Base-by-base conservation (phyloP, 1,139 yeast genomes). In the Saccharomyces hybrid region DNA sequence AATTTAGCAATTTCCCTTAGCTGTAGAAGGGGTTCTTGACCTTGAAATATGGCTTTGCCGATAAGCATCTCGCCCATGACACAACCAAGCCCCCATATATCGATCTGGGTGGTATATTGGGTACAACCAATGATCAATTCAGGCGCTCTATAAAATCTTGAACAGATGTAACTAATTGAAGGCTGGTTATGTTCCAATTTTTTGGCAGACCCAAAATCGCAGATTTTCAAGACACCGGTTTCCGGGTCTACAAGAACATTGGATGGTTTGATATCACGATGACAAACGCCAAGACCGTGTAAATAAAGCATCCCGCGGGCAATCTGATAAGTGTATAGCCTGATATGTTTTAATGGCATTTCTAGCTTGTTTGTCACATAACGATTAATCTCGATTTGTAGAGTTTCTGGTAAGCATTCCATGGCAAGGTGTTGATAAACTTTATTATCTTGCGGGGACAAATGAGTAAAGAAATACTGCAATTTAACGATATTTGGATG, bases 41-140 rank as follows among this genome's bases (percentile, higher is more conserved):
- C 95, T 72, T 86, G 93, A 73, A 87, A 87, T 25, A 87, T 84
- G 3, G 93, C 89, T 67, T 82, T 84, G 32, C 93, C 91, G 64
- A 86, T 76, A 60, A 85, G 78, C 91, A 87, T 86, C 70, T 87
- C 95, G 20, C 93, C 93, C 60, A 86, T 75, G 8, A 86, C 93
- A 75, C 95, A 87, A 1, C 95, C 95, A 54, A 86, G 75, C 1
- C 93, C 93, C 95, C 95, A 87, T 56, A 86, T 82, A 68, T 87
- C 95, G 56, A 87, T 86, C 65, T 85, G 86, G 6, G 93, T 85
- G 2, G 90, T 79, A 66, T 87, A 87, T 52, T 81, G 75, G 47
- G 86, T 80, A 64, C 89, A 85, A 0, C 93, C 95, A 57, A 86
- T 82, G 64, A 86, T 85, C 59, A 86, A 74, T 70, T 86, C 95